A percentile compares a stretch with the other conserved stretches of the same genome.
Evolutionary conservation across 225 moss, liverwort and hornwort species (phyloP).

Genomic region (Marchantia paleacea): DNA sequence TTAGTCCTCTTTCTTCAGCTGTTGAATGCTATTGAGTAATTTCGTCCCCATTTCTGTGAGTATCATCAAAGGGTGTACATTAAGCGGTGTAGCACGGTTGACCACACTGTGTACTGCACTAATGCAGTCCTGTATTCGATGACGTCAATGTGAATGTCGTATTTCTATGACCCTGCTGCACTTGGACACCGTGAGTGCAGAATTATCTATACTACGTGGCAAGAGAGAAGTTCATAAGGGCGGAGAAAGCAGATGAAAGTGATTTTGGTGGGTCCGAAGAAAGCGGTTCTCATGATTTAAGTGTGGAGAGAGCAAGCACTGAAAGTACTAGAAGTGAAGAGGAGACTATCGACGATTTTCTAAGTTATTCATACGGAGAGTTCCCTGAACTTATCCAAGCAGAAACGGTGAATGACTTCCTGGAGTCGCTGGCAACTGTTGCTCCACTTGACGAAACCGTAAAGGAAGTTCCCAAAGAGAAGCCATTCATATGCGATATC

Average conservation of each 20-base stretch:
- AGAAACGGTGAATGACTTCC: constrained; percentile 44
- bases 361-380: constrained; percentile 32
- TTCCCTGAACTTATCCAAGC: constrained; percentile 43
- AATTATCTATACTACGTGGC: constrained; percentile 44
- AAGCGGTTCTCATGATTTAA: constrained; percentile 34
- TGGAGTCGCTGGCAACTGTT: constrained; percentile 19
- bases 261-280: constrained; percentile 41
- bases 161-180: not conserved
- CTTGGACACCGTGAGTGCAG: constrained; percentile 17
- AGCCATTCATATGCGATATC: constrained; percentile 19
- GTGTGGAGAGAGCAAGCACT: constrained; percentile 10
- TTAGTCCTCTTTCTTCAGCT: not conserved
- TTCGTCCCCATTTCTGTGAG: not conserved
- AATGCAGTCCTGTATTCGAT: not conserved
- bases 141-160: not conserved
- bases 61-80: not conserved
- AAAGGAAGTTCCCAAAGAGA: not conserved
- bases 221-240: constrained; percentile 41
- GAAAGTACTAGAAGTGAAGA: constrained; percentile 30
- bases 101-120: not conserved
- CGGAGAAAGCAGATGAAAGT: constrained; percentile 37
- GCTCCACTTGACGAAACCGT: constrained; percentile 6
- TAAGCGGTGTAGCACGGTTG: not conserved
- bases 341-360: constrained; percentile 34
- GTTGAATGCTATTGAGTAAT: not conserved